phyloP scores from a whole-genome alignment of 2,329 filamentous ascomycete species.

The Epicoccum nigrum region DNA sequence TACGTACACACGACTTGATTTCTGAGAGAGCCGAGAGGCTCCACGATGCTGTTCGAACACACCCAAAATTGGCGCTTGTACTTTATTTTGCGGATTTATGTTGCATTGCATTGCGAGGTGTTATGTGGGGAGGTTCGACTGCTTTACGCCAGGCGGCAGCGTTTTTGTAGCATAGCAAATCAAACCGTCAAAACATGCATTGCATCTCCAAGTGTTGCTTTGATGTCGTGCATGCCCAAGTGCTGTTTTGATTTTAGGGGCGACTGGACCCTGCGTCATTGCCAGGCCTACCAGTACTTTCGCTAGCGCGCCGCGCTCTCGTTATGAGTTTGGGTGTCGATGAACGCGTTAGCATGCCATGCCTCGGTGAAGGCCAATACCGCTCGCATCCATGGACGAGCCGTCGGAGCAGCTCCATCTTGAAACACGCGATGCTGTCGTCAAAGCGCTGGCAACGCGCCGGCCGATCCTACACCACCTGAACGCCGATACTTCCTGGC shows the following conservation, averaged over 20 bases:
- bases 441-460: slow-evolving; percentile 49
- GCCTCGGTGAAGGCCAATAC: slow-evolving; percentile 7
- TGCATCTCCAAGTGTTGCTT: too few relatives aligned
- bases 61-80: slow-evolving; percentile 15
- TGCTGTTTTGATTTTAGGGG: not conserved
- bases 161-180: slow-evolving; percentile 12
- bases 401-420: slow-evolving; percentile 50
- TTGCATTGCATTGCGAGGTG: slow-evolving; percentile 27
- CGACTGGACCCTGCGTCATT: slow-evolving; percentile 23
- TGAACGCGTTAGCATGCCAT: slow-evolving; percentile 9
- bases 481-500: slow-evolving; percentile 71
- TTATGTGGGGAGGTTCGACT: slow-evolving; percentile 13
- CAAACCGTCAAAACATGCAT: too few relatives aligned
- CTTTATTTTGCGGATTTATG: slow-evolving; percentile 7
- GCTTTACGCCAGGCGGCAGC: slow-evolving; percentile 2
- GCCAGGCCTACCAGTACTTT: not conserved
- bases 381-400: slow-evolving; percentile 36
- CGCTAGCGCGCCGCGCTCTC: not conserved
- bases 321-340: slow-evolving; percentile 3
- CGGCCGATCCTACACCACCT: slow-evolving; percentile 67
- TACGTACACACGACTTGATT: not conserved
- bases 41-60: slow-evolving; percentile 1
- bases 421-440: slow-evolving; percentile 51
- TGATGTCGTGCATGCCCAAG: too few relatives aligned
- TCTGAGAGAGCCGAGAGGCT: not conserved